phyloP scores from a whole-genome alignment of 176 grass and related monocot genomes.

The Pontederia crassipes region DNA sequence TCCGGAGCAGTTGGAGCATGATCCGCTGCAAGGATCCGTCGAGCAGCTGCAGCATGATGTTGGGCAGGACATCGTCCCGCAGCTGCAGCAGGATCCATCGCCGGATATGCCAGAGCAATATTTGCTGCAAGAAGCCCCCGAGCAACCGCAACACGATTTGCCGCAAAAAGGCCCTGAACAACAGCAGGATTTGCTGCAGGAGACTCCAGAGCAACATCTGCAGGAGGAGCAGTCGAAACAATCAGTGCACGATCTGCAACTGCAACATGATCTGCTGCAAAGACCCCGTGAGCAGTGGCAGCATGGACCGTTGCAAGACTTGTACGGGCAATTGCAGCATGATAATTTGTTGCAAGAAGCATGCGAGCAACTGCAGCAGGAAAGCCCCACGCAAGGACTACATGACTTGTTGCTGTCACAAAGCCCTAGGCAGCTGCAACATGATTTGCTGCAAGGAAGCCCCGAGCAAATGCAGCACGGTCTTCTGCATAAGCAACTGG shows the following conservation, averaged over 20 bases:
- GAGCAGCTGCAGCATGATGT: background rate
- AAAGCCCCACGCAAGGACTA: background rate
- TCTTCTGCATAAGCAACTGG: background rate
- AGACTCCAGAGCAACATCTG: too few species aligned
- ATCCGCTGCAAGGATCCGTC: background rate
- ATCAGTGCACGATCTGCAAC: background rate
- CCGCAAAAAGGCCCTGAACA: too few species aligned
- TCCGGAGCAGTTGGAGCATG: background rate
- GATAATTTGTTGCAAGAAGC: background rate
- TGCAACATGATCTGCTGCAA: background rate
- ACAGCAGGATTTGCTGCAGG: too few species aligned
- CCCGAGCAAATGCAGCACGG: conserved; percentile 1
- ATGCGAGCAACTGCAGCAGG: too few species aligned
- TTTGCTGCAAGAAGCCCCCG: background rate
- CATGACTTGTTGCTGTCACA: background rate
- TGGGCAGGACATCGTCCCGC: background rate
- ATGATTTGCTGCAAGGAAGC: background rate
- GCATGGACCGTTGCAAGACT: background rate
- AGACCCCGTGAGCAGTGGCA: background rate
- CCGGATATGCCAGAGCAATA: background rate
- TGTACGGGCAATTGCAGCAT: background rate
- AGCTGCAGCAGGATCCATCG: background rate
- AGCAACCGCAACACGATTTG: too few species aligned
- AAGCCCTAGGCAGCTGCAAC: too few species aligned
- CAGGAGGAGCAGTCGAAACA: background rate